Evolutionary conservation across 176 grass and related monocot genomes (phyloP), one percentile per base, ranked within the genome.

Genomic region (Cenchrus fungigraminus): DNA sequence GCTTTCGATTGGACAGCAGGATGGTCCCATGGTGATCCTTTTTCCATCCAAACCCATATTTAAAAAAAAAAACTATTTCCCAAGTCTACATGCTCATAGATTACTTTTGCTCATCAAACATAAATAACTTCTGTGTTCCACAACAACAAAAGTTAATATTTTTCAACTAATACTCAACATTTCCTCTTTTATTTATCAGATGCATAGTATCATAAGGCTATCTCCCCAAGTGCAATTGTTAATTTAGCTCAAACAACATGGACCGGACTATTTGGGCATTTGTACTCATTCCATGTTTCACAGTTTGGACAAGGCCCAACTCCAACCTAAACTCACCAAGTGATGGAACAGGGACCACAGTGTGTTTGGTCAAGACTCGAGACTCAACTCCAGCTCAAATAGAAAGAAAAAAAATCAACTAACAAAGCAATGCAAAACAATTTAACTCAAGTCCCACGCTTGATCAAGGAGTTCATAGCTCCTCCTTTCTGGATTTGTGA

Each of bases 381-480:
- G 17, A 59, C 28, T 40, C 37, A 40, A 40, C 37, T 40, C 37
- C 37, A 40, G 37, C 37, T 40, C 37, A 40, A 40, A 40, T 40
- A 40, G 37, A 4, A 4, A 40, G 37, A 40, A 40, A 40, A 37
- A 40, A 40, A 40, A 40, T 32, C 19, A 69, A 69, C 7, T 13
- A 77, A 77, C 55, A 51, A 71, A 32, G 12, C 53, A 62, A 71
- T 50, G 15, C 9, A 50, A 44, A 65, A 72, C 19, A 25, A 40
- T 15, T 31, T 34, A 16, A 46, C 22, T n/a, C 2, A 12, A 68
- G 45, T 22, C 29, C 52, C 59, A 4, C 20, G 56, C 45, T 63
- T 32, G 63, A 76, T 85, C 65, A 65, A 77, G 37, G 4, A 68
- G 31, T 59, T 70, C 40, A 44, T 55, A 16, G 28, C 9, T 83